phyloP scores from a whole-genome alignment of 2,329 filamentous ascomycete species.

The Sarocladium strictum region DNA sequence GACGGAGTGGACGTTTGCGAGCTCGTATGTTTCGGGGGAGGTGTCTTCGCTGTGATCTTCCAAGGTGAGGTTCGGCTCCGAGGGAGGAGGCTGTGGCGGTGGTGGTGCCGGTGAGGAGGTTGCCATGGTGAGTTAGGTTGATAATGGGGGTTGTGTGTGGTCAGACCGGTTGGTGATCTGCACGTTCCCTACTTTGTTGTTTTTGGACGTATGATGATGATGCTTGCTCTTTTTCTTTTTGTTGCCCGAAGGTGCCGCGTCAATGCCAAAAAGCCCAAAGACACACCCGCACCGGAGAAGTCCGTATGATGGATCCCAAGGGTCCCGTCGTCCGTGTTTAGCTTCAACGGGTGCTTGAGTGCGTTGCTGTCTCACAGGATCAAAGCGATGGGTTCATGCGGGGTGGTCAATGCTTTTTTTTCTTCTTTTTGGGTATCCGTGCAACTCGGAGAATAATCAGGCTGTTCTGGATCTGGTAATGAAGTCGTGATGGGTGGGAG shows the following conservation, averaged over 20 bases:
- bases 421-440: neutral
- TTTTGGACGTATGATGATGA: too few relatives aligned
- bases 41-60: neutral
- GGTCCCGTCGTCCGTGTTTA: neutral
- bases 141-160: too few relatives aligned
- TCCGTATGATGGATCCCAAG: neutral
- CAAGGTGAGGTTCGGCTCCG: neutral
- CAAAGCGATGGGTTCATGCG: neutral
- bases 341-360: neutral
- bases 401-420: neutral
- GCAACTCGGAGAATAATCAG: too few relatives aligned
- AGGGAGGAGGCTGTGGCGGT: neutral
- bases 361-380: neutral
- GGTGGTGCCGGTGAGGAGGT: neutral
- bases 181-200: too few relatives aligned
- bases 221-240: too few relatives aligned
- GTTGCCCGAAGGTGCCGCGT: too few relatives aligned
- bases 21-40: slow-evolving; percentile 62
- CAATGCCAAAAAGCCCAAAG: too few relatives aligned
- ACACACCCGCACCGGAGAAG: too few relatives aligned
- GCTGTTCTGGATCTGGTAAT: too few relatives aligned
- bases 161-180: neutral
- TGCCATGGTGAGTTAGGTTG: slow-evolving; percentile 2
- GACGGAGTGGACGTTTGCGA: slow-evolving; percentile 81
- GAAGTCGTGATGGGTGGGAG: neutral